Percentiles rank a stretch among this genome's conserved stretches.
These are phyloP conservation scores for Penicillium brevicompactum DNA, from an alignment of 2,329 filamentous ascomycete genomes.

Conservation along the genomic window DNA sequence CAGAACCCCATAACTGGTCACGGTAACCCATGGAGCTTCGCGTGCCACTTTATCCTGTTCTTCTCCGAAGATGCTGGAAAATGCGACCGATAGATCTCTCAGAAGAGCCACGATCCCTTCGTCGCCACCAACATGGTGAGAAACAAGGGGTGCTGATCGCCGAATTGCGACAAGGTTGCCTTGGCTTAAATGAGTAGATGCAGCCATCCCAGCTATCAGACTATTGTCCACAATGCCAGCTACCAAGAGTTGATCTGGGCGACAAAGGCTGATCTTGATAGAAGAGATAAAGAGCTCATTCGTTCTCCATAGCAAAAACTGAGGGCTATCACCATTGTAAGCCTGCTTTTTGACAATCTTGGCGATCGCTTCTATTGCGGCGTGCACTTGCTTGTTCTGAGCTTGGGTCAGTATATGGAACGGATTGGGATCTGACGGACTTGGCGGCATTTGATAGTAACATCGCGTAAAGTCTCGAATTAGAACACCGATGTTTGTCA, in stretches of 20 bases:
- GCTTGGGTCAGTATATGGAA: slow-evolving; percentile 38
- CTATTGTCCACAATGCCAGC: slow-evolving; percentile 39
- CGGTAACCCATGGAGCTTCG: slow-evolving; percentile 35
- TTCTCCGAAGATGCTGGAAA: slow-evolving; percentile 9
- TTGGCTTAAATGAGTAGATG: slow-evolving; percentile 32
- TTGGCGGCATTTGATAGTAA: slow-evolving; percentile 39
- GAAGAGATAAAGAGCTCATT: slow-evolving; percentile 30
- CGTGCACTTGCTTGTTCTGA: slow-evolving; percentile 32
- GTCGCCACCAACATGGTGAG: slow-evolving; percentile 25
- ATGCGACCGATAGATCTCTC: slow-evolving; percentile 27
- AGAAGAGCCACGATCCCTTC: slow-evolving; percentile 31
- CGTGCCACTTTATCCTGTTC: slow-evolving; percentile 13
- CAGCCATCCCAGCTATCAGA: slow-evolving; percentile 33
- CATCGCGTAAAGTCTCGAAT: slow-evolving; percentile 38
- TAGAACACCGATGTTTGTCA: slow-evolving; percentile 31
- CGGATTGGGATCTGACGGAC: slow-evolving; percentile 31
- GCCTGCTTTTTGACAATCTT: slow-evolving; percentile 16
- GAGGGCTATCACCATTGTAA: slow-evolving; percentile 15
- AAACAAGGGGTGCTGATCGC: slow-evolving; percentile 27
- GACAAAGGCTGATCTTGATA: slow-evolving; percentile 33
- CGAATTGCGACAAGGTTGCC: slow-evolving; percentile 29
- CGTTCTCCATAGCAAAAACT: slow-evolving; percentile 26
- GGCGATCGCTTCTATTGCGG: slow-evolving; percentile 25
- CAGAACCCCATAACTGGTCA: slow-evolving; percentile 31
- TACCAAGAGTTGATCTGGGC: slow-evolving; percentile 37